A percentile compares a stretch with the other conserved stretches of the same genome.
phyloP scores from a whole-genome alignment of 192 early-diverging fungal genomes.

The Entophlyctis helioformis region DNA sequence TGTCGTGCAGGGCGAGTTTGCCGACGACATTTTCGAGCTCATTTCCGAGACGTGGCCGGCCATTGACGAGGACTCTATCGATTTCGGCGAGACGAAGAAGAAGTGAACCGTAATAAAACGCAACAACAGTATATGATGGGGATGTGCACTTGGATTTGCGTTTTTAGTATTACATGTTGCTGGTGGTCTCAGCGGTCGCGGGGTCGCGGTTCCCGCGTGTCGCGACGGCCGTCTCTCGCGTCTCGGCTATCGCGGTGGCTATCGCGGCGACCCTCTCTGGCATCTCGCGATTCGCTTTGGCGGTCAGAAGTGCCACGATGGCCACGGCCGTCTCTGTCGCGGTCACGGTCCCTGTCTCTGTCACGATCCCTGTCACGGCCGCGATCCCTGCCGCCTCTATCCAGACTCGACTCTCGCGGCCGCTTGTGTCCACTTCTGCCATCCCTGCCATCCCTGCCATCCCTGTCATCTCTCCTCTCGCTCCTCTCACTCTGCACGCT shows the following conservation, averaged over 20 bases:
- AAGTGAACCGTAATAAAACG: no score
- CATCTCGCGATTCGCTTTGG: neutral
- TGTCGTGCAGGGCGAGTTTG: slow-evolving; percentile 91
- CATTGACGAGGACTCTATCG: neutral
- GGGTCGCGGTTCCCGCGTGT: no score
- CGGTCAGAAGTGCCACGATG: neutral
- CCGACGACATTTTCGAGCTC: slow-evolving; percentile 76
- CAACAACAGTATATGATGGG: no score
- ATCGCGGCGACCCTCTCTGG: no score
- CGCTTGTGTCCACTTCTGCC: neutral
- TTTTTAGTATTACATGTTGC: no score
- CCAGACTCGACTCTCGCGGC: neutral
- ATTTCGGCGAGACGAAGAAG: no score
- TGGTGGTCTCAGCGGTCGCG: no score
- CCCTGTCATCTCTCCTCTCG: slow-evolving; percentile 1
- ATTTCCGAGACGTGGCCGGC: slow-evolving; percentile 60
- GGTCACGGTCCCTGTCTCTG: neutral
- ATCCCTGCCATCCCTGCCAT: neutral
- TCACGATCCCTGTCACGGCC: neutral
- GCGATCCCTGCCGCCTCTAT: neutral
- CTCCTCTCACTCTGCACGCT: no score
- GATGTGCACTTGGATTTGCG: no score
- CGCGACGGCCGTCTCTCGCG: no score
- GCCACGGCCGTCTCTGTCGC: neutral
- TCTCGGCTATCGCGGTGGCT: no score